phyloP scores from a whole-genome alignment of 1,284 basidiomycete genomes.

The Polyporus tsugae region DNA sequence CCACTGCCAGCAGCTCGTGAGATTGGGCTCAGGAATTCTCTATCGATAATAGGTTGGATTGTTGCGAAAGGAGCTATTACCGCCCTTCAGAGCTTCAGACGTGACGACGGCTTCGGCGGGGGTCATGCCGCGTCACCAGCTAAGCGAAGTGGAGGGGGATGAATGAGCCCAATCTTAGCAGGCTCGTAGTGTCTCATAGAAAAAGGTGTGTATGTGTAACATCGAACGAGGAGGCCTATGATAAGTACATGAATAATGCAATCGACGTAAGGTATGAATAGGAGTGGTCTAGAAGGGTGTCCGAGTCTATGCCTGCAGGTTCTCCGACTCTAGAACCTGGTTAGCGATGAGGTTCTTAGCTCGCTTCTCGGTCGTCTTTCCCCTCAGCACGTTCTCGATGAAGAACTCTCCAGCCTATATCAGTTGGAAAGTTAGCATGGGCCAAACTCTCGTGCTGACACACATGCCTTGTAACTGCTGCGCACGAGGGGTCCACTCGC shows the following conservation, averaged over 20 bases:
- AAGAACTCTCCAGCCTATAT: conserved; percentile 89
- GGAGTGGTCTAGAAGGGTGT: neutral
- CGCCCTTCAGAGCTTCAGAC: too few relatives aligned
- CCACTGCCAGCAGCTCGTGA: too few relatives aligned
- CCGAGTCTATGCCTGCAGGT: conserved; percentile 9
- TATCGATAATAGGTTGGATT: too few relatives aligned
- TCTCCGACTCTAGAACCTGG: conserved; percentile 24
- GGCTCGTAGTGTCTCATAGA: too few relatives aligned
- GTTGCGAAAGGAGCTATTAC: too few relatives aligned
- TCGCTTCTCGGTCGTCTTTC: conserved; percentile 58
- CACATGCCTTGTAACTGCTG: conserved; percentile 92
- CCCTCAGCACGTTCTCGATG: conserved; percentile 87
- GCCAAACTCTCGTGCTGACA: neutral
- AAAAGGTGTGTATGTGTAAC: neutral
- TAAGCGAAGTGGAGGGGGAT: too few relatives aligned
- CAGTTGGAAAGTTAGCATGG: neutral
- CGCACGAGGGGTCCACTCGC: conserved; percentile 96
- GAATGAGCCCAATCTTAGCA: conserved; percentile 13
- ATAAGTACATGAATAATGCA: neutral
- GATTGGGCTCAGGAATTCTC: too few relatives aligned
- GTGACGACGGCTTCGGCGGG: too few relatives aligned
- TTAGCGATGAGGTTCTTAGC: conserved; percentile 45
- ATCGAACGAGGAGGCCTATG: neutral
- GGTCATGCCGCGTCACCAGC: too few relatives aligned
- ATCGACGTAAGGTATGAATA: neutral